Evolutionary conservation across 1,284 basidiomycete species (phyloP), one percentile per base, ranked within the genome.

Genomic region (Fomes fomentarius): DNA sequence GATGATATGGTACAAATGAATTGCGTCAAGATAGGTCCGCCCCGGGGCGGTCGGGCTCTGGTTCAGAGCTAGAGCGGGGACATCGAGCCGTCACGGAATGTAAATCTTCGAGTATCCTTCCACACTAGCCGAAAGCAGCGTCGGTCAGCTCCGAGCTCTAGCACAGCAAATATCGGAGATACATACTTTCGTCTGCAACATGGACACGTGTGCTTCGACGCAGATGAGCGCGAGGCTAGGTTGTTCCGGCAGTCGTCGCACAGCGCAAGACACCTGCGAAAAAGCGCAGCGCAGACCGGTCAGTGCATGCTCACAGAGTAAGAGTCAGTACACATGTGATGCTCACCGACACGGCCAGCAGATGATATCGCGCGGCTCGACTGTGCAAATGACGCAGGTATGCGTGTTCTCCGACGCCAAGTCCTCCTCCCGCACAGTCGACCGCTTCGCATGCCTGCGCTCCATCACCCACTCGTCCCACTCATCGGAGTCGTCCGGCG

Each of bases 311-410:
- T 8, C 31, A 33, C 31, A 33, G 31, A 33, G 31, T 8, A 5
- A 37, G 35, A 37, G 7, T 30, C 12, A 30, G 28, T 12, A 30
- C 28, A 12, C 28, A 30, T 12, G 28, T 30, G 7, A 30, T 30
- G 28, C 85, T 63, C 62, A 86, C 85, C 88, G 80, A 68, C 88
- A 91, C 19, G 88, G 88, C 88, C 88, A 91, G 63, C 87, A 91
- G 46, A 91, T 87, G 49, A 91, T 80, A 62, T 87, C 82, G 41
- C 88, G 73, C 19, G 78, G 73, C 60, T 87, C 85, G n/a, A 74
- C 73, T n/a, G 84, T 88, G 63, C 88, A 91, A 48, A 91, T 79
- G 3, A 91, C 88, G 66, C 88, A 91, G 54, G 74, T 78, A 49
- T 74, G 72, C 55, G 78, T 70, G 47, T 65, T 66, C 49, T 78